phyloP scores from a whole-genome alignment of 1,139 yeast genomes.

The Pichia sp. region DNA sequence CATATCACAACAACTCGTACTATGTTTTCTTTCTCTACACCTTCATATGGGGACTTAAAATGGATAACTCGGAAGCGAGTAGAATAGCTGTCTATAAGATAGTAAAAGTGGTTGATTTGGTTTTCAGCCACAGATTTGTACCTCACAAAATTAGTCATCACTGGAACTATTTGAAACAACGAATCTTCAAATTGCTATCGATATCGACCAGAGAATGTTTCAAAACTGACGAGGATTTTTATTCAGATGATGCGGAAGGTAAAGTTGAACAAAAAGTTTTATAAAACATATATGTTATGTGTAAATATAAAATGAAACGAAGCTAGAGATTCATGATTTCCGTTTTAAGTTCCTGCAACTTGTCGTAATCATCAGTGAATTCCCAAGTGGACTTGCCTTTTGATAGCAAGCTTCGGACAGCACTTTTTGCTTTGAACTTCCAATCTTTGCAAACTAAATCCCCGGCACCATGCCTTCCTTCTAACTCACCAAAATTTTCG shows the following conservation, averaged over 20 bases:
- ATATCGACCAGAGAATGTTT: neutral
- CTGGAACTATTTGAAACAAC: conserved; percentile 16
- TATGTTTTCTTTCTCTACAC: conserved; percentile 37
- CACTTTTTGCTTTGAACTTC: conserved; percentile 76
- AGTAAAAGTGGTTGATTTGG: conserved; percentile 26
- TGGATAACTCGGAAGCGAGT: conserved; percentile 38
- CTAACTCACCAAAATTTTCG: conserved; percentile 78
- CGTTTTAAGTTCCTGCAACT: conserved; percentile 52
- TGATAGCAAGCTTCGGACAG: conserved; percentile 71
- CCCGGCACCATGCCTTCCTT: conserved; percentile 82
- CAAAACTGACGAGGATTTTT: neutral
- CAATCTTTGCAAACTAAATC: conserved; percentile 87
- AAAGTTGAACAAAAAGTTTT: neutral
- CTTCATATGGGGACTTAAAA: conserved; percentile 39
- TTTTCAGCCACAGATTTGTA: conserved; percentile 15
- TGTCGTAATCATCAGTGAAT: conserved; percentile 73
- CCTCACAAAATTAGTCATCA: conserved; percentile 10
- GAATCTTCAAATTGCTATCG: conserved; percentile 4
- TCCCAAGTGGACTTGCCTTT: conserved; percentile 81
- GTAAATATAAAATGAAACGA: neutral
- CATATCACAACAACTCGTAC: conserved; percentile 25
- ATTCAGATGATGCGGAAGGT: neutral
- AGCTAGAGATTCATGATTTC: conserved; percentile 26
- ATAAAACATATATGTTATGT: neutral
- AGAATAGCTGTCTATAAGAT: conserved; percentile 31